A percentile compares a stretch with the other conserved stretches of the same genome.
These are phyloP conservation scores for Monascus purpureus DNA, from an alignment of 495 filamentous ascomycete species.

Conservation along the genomic window DNA sequence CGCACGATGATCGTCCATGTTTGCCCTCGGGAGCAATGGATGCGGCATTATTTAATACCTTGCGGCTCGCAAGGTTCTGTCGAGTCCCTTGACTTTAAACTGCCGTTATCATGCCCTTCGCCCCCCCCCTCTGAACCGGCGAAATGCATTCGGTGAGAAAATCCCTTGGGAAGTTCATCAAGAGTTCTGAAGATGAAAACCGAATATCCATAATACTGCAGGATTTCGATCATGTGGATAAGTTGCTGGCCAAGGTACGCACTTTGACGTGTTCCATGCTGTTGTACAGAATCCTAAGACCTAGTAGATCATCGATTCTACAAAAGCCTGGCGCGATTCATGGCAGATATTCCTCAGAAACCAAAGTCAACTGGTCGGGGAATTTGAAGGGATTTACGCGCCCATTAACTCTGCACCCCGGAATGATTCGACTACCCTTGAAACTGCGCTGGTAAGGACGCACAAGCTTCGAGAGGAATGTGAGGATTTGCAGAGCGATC, in stretches of 20 bases:
- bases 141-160: constrained; percentile 72
- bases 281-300: constrained; percentile 3
- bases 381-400: constrained; percentile 69
- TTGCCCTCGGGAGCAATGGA: too few relatives aligned
- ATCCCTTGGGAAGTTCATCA: constrained; percentile 58
- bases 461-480: constrained; percentile 55
- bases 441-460: constrained; percentile 49
- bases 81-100: too few relatives aligned
- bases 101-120: too few relatives aligned
- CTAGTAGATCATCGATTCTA: constrained; percentile 64
- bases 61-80: too few relatives aligned
- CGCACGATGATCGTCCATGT: too few relatives aligned
- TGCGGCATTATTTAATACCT: too few relatives aligned
- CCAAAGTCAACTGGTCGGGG: constrained; percentile 54
- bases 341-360: constrained; percentile 64
- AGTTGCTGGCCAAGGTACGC: constrained; percentile 57
- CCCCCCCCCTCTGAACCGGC: too few relatives aligned
- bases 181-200: constrained; percentile 59
- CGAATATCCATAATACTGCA: constrained; percentile 62
- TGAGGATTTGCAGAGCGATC: constrained; percentile 58
- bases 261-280: too few relatives aligned
- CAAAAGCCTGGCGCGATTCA: constrained; percentile 70
- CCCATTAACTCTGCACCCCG: constrained; percentile 50
- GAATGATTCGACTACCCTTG: constrained; percentile 46
- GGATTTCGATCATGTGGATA: constrained; percentile 77